phyloP scores from a whole-genome alignment of 192 early-diverging fungal genomes.

The Gaertneriomyces semiglobifer region DNA sequence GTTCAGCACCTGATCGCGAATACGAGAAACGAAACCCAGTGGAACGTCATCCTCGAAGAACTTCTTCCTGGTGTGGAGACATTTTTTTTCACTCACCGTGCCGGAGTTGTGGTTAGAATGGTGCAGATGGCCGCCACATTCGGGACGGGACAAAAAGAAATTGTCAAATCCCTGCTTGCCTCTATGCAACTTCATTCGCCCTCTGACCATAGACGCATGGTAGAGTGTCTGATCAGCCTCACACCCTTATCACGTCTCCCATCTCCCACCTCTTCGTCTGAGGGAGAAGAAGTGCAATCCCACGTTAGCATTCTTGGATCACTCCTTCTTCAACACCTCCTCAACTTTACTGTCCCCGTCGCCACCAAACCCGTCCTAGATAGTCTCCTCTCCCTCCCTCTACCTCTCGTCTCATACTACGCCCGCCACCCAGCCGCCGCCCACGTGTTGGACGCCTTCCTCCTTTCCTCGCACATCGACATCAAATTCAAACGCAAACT shows the following conservation, averaged over 20 bases:
- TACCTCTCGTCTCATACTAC: constrained; percentile 51
- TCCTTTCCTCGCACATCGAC: constrained; percentile 54
- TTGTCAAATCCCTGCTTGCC: constrained; percentile 44
- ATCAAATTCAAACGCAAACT: constrained; percentile 67
- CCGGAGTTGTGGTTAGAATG: constrained; percentile 70
- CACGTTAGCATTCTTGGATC: constrained; percentile 64
- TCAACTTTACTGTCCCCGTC: constrained; percentile 56
- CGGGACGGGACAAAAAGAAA: constrained; percentile 54
- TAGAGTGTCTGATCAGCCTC: too few species aligned
- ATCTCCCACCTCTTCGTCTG: neutral
- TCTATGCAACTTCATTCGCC: constrained; percentile 54
- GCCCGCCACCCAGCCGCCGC: constrained; percentile 67
- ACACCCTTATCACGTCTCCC: too few species aligned
- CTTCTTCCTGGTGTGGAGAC: constrained; percentile 18
- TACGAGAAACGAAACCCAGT: constrained; percentile 56
- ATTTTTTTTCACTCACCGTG: constrained; percentile 43
- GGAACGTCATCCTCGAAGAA: constrained; percentile 65
- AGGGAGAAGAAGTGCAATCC: constrained; percentile 8
- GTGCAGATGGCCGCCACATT: constrained; percentile 62
- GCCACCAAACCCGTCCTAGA: constrained; percentile 56
- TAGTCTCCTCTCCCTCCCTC: constrained; percentile 58
- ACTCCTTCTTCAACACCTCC: constrained; percentile 61
- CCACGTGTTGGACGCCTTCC: constrained; percentile 67
- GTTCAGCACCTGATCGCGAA: constrained; percentile 72
- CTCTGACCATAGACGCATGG: constrained; percentile 41